Base-by-base conservation (phyloP, 495 filamentous ascomycete genomes). In the Hyphodiscus hymeniophilus region DNA sequence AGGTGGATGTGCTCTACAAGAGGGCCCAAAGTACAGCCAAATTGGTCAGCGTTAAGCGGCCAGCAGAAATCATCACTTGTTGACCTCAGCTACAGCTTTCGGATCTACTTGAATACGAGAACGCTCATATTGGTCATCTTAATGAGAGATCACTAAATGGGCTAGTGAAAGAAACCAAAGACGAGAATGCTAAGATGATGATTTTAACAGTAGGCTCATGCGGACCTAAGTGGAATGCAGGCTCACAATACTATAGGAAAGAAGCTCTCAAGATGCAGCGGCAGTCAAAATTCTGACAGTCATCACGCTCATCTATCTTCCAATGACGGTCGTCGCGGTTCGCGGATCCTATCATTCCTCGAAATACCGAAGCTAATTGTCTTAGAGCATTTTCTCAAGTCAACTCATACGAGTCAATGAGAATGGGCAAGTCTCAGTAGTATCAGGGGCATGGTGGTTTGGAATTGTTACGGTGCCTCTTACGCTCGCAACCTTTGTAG, bases 371-470 rank as follows among this genome's bases (percentile, higher is more conserved):
- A 13, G 10, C 12, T 21, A 5, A 12, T 42, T 24, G 8, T 21
- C 4, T 13, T 7, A 68, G 66, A 63, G 58, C 20, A 66, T 68
- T 31, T 68, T 68, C 31, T 68, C 66, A 2, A 68, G 54, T 1
- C 48, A 64, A 40, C 63, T 66, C 28, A 56, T 68, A 1, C 35
- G 22, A 10, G 47, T 47, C 34, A 42, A 48, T 34, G 52, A 43
- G 21, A 46, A 47, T 13, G 51, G 44, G 34, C 41, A 42, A 24
- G 48, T 54, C 17, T 38, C 32, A 28, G 20, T 26, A 31, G 23
- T 39, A 31, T 41, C 17, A 18, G 57, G 55, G 13, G 47, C 59
- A 1, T 65, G 58, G 62, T 51, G 61, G 20, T 59, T 66, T 31
- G 60, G 48, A 5, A 60, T 45, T 13, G 47, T 63, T 18, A 39